These are phyloP conservation scores for Cladosporium sp. DNA, from an alignment of 2,329 filamentous ascomycete genomes.

Conservation along the genomic window DNA sequence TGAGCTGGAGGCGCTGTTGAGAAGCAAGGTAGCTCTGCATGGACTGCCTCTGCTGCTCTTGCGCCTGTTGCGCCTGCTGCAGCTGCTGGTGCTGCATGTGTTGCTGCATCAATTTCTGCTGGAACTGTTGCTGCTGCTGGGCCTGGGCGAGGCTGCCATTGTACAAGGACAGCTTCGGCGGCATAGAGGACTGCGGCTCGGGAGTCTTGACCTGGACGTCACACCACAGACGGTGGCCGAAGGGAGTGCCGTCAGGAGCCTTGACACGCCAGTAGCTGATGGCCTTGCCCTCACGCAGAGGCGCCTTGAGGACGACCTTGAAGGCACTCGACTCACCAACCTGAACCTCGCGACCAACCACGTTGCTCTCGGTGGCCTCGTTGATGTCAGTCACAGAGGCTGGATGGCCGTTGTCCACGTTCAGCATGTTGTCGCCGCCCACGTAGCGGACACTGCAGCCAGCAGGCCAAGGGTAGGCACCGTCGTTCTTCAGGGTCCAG, in stretches of 20 bases:
- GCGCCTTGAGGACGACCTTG: conserved; percentile 80
- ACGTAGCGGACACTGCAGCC: conserved; percentile 90
- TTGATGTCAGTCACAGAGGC: conserved; percentile 75
- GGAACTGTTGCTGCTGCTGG: background rate
- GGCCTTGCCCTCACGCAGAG: conserved; percentile 70
- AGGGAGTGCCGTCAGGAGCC: conserved; percentile 73
- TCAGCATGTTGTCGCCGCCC: conserved; percentile 95
- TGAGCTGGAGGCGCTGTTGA: conserved; percentile 13
- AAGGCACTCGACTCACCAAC: conserved; percentile 78
- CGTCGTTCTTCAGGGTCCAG: conserved; percentile 87
- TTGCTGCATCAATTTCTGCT: background rate
- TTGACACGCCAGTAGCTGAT: conserved; percentile 98
- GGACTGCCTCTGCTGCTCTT: background rate
- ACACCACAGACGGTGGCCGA: conserved; percentile 94
- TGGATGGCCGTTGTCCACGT: conserved; percentile 76
- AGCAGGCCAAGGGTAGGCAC: conserved; percentile 75
- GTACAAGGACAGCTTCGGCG: background rate
- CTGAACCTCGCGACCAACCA: conserved; percentile 66
- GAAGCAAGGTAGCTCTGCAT: conserved; percentile 11
- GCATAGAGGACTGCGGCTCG: conserved; percentile 8
- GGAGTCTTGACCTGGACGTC: conserved; percentile 68
- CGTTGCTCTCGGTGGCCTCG: conserved; percentile 78
- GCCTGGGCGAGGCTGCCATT: background rate
- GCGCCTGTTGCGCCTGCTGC: conserved; percentile 9
- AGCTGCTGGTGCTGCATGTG: conserved; percentile 25